phyloP scores from a whole-genome alignment of 768 basidiomycete species.

The Podaxis mareebaensis region DNA sequence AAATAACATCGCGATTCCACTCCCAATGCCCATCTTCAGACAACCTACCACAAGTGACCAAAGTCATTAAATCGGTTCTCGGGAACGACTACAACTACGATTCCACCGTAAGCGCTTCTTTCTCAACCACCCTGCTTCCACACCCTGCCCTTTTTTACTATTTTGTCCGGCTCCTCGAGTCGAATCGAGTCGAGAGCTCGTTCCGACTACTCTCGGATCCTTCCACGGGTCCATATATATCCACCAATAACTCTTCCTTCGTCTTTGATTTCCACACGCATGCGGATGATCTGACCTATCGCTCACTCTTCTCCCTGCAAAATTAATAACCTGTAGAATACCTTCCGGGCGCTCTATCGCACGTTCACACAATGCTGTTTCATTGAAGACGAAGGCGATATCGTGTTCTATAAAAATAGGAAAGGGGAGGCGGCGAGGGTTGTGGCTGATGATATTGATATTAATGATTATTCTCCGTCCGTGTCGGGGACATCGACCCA shows the following conservation, averaged over 20 bases:
- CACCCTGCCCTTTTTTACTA: neutral
- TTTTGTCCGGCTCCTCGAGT: neutral
- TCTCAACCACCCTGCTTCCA: neutral
- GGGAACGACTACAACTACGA: slow-evolving; percentile 63
- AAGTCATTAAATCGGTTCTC: slow-evolving; percentile 51
- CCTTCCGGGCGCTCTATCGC: slow-evolving; percentile 59
- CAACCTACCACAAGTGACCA: slow-evolving; percentile 58
- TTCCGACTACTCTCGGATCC: neutral
- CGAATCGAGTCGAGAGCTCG: neutral
- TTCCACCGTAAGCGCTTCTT: slow-evolving; percentile 44
- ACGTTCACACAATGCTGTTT: slow-evolving; percentile 63
- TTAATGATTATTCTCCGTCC: neutral
- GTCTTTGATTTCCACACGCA: neutral
- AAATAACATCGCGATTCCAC: neutral
- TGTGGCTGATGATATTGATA: slow-evolving; percentile 25
- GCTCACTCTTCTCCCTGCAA: neutral
- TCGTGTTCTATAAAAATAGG: slow-evolving; percentile 62
- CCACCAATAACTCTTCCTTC: neutral
- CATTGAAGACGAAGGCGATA: slow-evolving; percentile 62
- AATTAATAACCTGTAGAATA: slow-evolving; percentile 36
- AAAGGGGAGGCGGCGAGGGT: slow-evolving; percentile 42
- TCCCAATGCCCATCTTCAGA: slow-evolving; percentile 33
- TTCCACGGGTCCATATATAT: no score
- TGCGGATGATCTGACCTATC: neutral
- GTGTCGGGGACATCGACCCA: neutral